These are phyloP conservation scores for Taphrina confusa DNA, from an alignment of 1,139 yeast species.

Conservation along the genomic window DNA sequence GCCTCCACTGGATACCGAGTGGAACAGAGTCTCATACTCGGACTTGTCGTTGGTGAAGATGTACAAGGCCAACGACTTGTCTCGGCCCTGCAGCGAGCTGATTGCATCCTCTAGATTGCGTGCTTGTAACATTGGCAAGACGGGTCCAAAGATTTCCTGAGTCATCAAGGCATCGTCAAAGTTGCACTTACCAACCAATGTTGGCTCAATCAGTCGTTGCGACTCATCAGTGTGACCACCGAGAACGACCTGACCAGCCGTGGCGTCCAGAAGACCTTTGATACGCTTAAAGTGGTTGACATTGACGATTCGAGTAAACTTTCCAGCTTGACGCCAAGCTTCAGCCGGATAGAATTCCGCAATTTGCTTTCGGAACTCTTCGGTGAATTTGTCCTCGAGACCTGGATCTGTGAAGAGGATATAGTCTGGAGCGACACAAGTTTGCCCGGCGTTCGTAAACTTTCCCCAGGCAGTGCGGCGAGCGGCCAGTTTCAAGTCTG, in stretches of 20 bases:
- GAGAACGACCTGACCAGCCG: conserved; percentile 60
- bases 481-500: conserved; percentile 60
- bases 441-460: conserved; percentile 78
- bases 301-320: conserved; percentile 66
- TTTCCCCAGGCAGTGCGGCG: conserved; percentile 58
- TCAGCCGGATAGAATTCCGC: conserved; percentile 53
- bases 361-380: conserved; percentile 52
- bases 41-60: conserved; percentile 53
- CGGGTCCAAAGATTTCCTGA: conserved; percentile 81
- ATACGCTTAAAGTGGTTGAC: conserved; percentile 60
- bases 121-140: conserved; percentile 71
- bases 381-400: conserved; percentile 57
- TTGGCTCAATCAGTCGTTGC: conserved; percentile 67
- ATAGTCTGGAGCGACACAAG: conserved; percentile 84
- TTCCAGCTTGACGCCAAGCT: conserved; percentile 40
- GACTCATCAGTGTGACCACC: conserved; percentile 56
- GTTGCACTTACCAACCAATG: conserved; percentile 61
- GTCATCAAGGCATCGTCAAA: conserved; percentile 74
- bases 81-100: conserved; percentile 57
- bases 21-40: conserved; percentile 57
- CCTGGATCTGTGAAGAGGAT: conserved; percentile 60
- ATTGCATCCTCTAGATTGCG: conserved; percentile 55
- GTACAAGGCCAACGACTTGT: conserved; percentile 87
- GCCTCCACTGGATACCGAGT: conserved; percentile 71
- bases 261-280: conserved; percentile 50